Evolutionary conservation across 495 filamentous ascomycete species (phyloP).

Genomic region (Chaetomium fimeti): DNA sequence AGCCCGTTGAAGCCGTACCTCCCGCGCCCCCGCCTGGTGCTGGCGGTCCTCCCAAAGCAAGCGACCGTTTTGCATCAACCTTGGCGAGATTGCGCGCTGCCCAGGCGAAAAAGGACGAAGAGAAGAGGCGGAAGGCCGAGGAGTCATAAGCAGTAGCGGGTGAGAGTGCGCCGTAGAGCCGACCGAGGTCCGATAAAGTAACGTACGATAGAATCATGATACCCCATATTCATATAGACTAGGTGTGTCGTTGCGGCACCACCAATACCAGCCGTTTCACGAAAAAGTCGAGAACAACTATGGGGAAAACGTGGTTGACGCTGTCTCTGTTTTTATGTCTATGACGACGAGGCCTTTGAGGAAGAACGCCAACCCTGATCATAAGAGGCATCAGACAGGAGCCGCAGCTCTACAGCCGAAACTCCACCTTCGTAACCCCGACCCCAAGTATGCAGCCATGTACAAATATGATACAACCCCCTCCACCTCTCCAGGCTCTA

Average conservation of each 20-base stretch:
- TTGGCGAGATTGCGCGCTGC: constrained; percentile 45
- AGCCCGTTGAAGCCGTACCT: constrained; percentile 13
- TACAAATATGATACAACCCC: neutral
- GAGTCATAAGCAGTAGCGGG: neutral
- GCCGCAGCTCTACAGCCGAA: neutral
- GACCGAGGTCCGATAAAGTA: neutral
- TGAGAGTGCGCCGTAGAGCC: neutral
- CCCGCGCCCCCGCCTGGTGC: constrained; percentile 7
- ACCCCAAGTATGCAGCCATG: neutral
- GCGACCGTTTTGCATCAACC: constrained; percentile 37
- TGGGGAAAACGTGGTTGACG: no score
- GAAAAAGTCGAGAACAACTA: no score
- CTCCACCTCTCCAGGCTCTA: neutral
- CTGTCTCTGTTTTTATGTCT: no score
- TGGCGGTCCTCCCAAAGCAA: constrained; percentile 12
- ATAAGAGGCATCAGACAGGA: neutral
- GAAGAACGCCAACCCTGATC: no score
- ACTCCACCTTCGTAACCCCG: neutral
- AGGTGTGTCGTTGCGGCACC: neutral
- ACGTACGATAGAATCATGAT: constrained; percentile 5
- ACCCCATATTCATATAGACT: constrained; percentile 1
- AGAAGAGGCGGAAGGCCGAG: constrained; percentile 25
- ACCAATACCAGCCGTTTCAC: neutral
- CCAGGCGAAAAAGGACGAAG: constrained; percentile 40
- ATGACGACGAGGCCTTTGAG: no score